Percentiles rank a stretch among this genome's conserved stretches.
These are phyloP conservation scores for Graphilbum fragrans DNA, from an alignment of 2,329 filamentous ascomycete species.

Conservation along the genomic window DNA sequence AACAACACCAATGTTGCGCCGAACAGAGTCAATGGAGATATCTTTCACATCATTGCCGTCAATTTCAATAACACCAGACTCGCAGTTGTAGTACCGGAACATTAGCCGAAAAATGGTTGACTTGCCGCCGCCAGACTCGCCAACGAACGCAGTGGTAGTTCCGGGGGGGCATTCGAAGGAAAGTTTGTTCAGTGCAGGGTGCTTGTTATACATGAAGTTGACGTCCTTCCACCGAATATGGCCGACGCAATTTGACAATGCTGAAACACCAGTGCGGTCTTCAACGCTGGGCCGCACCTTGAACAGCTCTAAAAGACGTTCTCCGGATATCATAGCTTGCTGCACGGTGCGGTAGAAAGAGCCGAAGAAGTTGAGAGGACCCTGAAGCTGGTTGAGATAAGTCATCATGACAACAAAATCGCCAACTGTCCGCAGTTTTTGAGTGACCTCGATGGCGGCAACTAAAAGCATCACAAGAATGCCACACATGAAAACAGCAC, in stretches of 20 bases:
- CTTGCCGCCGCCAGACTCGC: conserved; percentile 93
- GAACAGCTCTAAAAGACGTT: conserved; percentile 89
- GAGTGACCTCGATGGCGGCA: conserved; percentile 65
- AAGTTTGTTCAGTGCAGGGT: conserved; percentile 72
- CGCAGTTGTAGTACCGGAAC: conserved; percentile 90
- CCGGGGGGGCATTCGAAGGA: conserved; percentile 79
- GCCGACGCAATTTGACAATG: conserved; percentile 59
- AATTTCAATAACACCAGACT: conserved; percentile 67
- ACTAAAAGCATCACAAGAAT: conserved; percentile 61
- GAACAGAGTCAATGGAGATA: conserved; percentile 85
- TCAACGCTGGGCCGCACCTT: conserved; percentile 89
- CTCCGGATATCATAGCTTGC: conserved; percentile 93
- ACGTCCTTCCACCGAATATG: conserved; percentile 82
- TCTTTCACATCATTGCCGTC: conserved; percentile 77
- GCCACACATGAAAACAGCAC: conserved; percentile 67
- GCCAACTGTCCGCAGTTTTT: conserved; percentile 51
- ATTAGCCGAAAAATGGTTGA: conserved; percentile 92
- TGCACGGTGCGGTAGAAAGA: conserved; percentile 95
- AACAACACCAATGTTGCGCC: conserved; percentile 85
- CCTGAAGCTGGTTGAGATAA: conserved; percentile 70
- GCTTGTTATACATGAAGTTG: conserved; percentile 76
- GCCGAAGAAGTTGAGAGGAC: conserved; percentile 77
- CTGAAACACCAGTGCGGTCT: conserved; percentile 54
- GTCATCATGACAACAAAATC: conserved; percentile 63
- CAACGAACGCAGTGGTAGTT: conserved; percentile 90